These are phyloP conservation scores for Ascochyta pisi DNA, from an alignment of 2,329 filamentous ascomycete species.

Conservation along the genomic window DNA sequence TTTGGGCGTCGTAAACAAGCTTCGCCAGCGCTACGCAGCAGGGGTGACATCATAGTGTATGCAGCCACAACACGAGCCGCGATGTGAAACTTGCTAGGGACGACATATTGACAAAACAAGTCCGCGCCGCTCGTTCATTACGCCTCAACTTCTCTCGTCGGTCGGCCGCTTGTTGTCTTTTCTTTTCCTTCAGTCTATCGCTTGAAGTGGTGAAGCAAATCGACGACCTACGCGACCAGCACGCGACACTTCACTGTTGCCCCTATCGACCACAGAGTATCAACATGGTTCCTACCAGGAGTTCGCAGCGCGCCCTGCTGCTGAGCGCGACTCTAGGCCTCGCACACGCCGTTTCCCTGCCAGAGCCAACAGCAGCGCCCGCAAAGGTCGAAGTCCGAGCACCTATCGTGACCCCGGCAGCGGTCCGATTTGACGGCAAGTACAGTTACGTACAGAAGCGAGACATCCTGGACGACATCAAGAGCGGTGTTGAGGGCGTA, in stretches of 20 bases:
- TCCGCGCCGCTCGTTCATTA: not conserved
- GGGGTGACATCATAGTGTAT: constrained; percentile 13
- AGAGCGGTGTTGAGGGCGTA: constrained; percentile 39
- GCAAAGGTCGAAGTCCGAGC: constrained; percentile 37
- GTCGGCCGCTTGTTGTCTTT: not conserved
- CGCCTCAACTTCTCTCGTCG: not conserved
- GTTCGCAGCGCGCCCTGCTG: constrained; percentile 30
- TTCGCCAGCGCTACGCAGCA: constrained; percentile 1
- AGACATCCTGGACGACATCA: constrained; percentile 43
- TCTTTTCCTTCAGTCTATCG: not conserved
- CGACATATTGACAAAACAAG: constrained; percentile 5
- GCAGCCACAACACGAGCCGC: constrained; percentile 11
- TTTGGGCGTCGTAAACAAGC: constrained; percentile 10
- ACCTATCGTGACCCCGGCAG: constrained; percentile 44
- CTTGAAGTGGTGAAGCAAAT: not conserved
- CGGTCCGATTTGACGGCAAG: constrained; percentile 41
- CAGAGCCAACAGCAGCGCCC: constrained; percentile 43
- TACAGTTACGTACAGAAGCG: constrained; percentile 43
- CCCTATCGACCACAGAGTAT: constrained; percentile 3
- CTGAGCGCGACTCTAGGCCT: constrained; percentile 29
- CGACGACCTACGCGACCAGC: not conserved
- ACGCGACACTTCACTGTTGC: not conserved
- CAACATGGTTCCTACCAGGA: constrained; percentile 25
- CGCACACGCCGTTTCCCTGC: constrained; percentile 37
- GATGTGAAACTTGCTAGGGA: constrained; percentile 17